Percentiles rank a stretch among this genome's conserved stretches.
These are phyloP conservation scores for Saccharomycopsis javanensis DNA, from an alignment of 805 yeast genomes.

Conservation along the genomic window DNA sequence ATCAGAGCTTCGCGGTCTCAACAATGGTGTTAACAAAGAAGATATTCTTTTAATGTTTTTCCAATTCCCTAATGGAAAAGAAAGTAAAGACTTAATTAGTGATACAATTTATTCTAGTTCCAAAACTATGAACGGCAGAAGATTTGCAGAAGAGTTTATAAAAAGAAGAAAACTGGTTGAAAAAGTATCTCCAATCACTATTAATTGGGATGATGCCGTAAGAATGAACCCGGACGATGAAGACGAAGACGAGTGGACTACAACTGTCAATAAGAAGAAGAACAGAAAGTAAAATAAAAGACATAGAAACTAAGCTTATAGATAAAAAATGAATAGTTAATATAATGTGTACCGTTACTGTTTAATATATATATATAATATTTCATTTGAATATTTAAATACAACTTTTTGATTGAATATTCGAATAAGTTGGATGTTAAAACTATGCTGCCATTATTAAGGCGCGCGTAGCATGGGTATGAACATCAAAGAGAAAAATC, in stretches of 20 bases:
- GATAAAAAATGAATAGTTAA: no score
- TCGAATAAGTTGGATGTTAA: not conserved
- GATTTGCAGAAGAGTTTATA: conserved; percentile 85
- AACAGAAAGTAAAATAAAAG: not conserved
- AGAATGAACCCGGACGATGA: conserved; percentile 31
- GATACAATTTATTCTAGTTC: conserved; percentile 87
- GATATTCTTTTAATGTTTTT: conserved; percentile 74
- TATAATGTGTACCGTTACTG: no score
- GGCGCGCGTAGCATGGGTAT: not conserved
- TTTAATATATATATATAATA: no score
- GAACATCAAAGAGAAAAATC: not conserved
- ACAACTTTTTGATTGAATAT: not conserved
- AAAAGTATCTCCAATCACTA: conserved; percentile 34
- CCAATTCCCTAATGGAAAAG: conserved; percentile 66
- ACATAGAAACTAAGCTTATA: not conserved
- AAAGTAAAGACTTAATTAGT: conserved; percentile 76
- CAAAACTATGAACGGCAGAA: conserved; percentile 85
- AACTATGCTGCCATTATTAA: no score
- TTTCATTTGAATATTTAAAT: no score
- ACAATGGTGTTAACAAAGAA: conserved; percentile 64
- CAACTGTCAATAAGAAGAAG: conserved; percentile 24
- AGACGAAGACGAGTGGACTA: conserved; percentile 40
- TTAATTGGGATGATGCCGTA: conserved; percentile 70
- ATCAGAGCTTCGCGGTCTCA: conserved; percentile 52
- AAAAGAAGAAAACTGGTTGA: conserved; percentile 71